Evolutionary conservation across 352 stramenopile species (phyloP), one percentile per base, ranked within the genome.

Genomic region (Phytophthora meadii): DNA sequence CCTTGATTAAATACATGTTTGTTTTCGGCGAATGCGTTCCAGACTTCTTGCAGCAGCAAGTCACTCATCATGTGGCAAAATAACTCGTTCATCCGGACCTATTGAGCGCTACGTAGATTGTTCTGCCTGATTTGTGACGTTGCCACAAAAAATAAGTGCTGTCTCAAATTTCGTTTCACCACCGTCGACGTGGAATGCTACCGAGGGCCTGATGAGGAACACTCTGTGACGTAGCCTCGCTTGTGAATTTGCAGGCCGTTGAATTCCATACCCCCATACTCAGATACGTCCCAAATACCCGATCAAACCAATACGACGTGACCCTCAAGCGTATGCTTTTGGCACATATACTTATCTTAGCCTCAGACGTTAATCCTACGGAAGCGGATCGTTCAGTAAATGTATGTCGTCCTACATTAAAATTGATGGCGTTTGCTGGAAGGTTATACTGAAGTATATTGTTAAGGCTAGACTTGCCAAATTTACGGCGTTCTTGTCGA

Each of bases 161-260:
- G 71, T 76, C 24, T 77, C 66, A 19, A 77, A 68, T 54, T 65
- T 74, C 22, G 68, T 76, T 51, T 89, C 75, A 89, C 63, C 6
- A 76, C 55, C 4, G 77, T 79, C 22, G 49, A 53, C 15, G 45
- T 65, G n/a, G 49, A 66, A 5, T 28, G 14, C 5, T 69, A 24
- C 3, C 48, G 45, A 2, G 28, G 54, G 2, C 54, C 62, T 44
- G 30, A 24, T 25, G 36, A 46, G 15, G 14, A 7, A 42, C 47
- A 12, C 52, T 59, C 0, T 49, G 52, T 52, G 10, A 68, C 40
- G 34, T 41, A 70, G 3, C 68, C 68, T 11, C 54, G 64, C 65
- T 44, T 61, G 70, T 52, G 48, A 44, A 44, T 10, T 17, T 54
- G 48, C 30, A 54, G 28, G 4, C 48, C 48, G 30, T 44, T 5